phyloP scores from a whole-genome alignment of 768 basidiomycete genomes.

The Termitomyces sp. region DNA sequence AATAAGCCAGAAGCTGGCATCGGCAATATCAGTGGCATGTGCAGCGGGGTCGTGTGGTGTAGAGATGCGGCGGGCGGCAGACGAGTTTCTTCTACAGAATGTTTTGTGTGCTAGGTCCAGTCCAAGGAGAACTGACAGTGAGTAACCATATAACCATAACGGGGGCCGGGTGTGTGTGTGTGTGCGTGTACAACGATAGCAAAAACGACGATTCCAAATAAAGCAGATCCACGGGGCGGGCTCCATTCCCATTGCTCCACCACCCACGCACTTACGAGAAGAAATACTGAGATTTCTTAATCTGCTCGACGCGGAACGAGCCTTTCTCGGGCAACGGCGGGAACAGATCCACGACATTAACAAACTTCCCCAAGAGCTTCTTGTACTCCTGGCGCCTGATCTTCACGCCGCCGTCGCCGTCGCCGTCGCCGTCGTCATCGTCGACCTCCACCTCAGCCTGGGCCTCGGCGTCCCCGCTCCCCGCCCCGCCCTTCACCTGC shows the following conservation, averaged over 20 bases:
- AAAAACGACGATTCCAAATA: too few relatives aligned
- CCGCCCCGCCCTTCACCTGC: slow-evolving; percentile 18
- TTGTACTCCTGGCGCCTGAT: slow-evolving; percentile 20
- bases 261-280: slow-evolving; percentile 60
- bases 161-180: too few relatives aligned
- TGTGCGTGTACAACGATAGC: too few relatives aligned
- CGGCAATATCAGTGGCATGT: too few relatives aligned
- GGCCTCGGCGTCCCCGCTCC: slow-evolving; percentile 6
- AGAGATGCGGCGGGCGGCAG: too few relatives aligned
- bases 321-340: slow-evolving; percentile 85
- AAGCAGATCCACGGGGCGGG: too few relatives aligned
- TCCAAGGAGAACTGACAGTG: not conserved
- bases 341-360: slow-evolving; percentile 67
- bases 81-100: too few relatives aligned
- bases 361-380: slow-evolving; percentile 52
- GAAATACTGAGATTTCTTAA: slow-evolving; percentile 85
- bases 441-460: slow-evolving; percentile 17
- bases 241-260: too few relatives aligned
- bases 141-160: too few relatives aligned
- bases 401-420: slow-evolving; percentile 17
- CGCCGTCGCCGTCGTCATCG: slow-evolving; percentile 20
- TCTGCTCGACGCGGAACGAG: slow-evolving; percentile 74
- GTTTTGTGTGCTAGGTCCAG: too few relatives aligned
- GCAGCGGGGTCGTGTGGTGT: too few relatives aligned
- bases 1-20: too few relatives aligned